Evolutionary conservation across 176 grass and related monocot genomes (phyloP), one percentile per base, ranked within the genome.

Genomic region (Ensete glaucum): DNA sequence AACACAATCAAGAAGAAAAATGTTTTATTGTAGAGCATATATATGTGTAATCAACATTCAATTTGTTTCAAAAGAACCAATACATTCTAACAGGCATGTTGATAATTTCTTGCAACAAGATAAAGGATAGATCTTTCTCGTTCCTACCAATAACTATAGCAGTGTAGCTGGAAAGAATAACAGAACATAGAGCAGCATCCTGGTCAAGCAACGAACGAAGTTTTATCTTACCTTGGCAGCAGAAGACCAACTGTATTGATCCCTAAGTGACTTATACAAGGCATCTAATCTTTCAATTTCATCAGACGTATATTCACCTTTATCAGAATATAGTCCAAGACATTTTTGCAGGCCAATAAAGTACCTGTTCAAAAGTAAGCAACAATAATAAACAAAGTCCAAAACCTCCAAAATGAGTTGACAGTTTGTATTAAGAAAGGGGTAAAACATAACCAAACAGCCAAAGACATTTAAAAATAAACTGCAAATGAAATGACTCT

Each of bases 261-360:
- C 84, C 86, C 80, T 88, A 11, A 92, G 93, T 80, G 93, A 93
- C 49, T 77, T 83, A 74, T 97, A 97, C 63, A 97, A 85, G 52
- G 79, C 72, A 74, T 69, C 77, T 79, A 97, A 70, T 53, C 67
- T 77, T 51, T 92, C 90, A 81, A 83, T 85, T 68, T 88, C 87
- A 80, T 85, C 79, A 81, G 79, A 3, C 1, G 75, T 79, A 82
- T 93, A 97, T 80, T 92, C 76, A 77, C 90, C 90, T 85, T 85
- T 92, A 66, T 90, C 85, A 85, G 87, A 85, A 71, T 92, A 90
- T 13, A 97, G 80, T 50, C 85, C 85, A 72, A 92, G 80, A 81
- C 93, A 97, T 79, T 84, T 97, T 79, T 97, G 93, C 84, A 97
- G 52, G 49, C 85, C 90, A 83, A 88, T 85, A 25, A 97, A 84